Conservation (phyloP, 805 yeast species). For the Candida morakotiae region DNA sequence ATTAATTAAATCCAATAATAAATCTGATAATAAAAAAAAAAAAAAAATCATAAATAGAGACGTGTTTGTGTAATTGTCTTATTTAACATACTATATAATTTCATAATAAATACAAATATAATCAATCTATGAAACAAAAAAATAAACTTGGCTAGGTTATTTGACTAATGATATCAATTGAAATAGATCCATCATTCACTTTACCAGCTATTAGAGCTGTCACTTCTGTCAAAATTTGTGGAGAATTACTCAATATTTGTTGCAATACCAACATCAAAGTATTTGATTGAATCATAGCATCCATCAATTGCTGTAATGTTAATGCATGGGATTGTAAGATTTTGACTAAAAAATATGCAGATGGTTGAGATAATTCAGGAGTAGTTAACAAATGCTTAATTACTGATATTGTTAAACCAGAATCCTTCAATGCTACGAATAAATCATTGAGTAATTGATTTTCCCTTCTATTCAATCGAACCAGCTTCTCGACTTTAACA, state of each 20-base stretch:
- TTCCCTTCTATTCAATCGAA: conserved; percentile 15
- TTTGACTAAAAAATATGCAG: conserved; percentile 20
- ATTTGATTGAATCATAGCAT: conserved; percentile 18
- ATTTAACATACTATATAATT: not conserved
- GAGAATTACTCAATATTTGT: conserved; percentile 16
- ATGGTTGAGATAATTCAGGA: conserved; percentile 23
- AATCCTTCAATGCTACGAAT: conserved; percentile 18
- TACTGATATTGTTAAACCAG: conserved; percentile 22
- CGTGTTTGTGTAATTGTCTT: not conserved
- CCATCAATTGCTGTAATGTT: conserved; percentile 16
- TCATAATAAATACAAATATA: not conserved
- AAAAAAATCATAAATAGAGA: conserved; percentile 2
- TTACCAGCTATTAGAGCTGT: conserved; percentile 14
- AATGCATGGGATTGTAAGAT: conserved; percentile 21
- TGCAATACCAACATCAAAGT: conserved; percentile 13
- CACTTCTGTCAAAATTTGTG: conserved; percentile 15
- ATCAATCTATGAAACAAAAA: not conserved
- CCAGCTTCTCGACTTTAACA: not conserved
- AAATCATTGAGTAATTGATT: conserved; percentile 15
- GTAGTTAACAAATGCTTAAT: conserved; percentile 21
- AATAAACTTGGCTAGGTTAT: no score
- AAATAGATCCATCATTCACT: conserved; percentile 17
- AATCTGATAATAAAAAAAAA: not conserved
- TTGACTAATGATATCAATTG: conserved; percentile 2
- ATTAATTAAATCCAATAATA: not conserved